Evolutionary conservation across 805 yeast genomes (phyloP).

Genomic region (Metschnikowia cerradonensis): DNA sequence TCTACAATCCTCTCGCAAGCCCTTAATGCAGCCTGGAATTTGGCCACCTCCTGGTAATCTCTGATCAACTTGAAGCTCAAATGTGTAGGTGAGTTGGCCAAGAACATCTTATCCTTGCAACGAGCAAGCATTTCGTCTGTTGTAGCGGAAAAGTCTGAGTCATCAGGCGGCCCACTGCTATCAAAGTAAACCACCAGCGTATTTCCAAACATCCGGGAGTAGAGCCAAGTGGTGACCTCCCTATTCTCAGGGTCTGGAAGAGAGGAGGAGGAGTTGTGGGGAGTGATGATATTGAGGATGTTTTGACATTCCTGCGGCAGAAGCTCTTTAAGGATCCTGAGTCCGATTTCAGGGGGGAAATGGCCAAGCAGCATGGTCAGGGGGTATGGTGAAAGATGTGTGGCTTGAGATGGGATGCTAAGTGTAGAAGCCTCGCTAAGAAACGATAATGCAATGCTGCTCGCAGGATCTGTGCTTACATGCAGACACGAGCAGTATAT

Average conservation of each 20-base stretch:
- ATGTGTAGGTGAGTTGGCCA: constrained; percentile 6
- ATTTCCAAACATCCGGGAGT: constrained; percentile 8
- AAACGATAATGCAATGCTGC: not conserved
- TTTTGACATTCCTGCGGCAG: constrained; percentile 7
- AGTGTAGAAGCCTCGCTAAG: not conserved
- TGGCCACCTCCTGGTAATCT: constrained; percentile 13
- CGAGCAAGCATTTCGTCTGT: constrained; percentile 6
- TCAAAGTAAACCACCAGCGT: constrained; percentile 10
- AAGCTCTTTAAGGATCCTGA: constrained; percentile 10
- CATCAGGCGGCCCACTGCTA: constrained; percentile 1
- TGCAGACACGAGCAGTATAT: not conserved
- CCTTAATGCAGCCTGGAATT: constrained; percentile 10
- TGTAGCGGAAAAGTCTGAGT: constrained; percentile 9
- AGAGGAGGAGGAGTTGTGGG: not conserved
- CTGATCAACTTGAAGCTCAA: constrained; percentile 8
- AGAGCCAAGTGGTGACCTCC: constrained; percentile 5
- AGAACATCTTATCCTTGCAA: constrained; percentile 6
- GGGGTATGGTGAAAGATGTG: not conserved
- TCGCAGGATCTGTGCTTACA: not conserved
- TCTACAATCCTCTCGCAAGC: constrained; percentile 15
- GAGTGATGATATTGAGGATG: not conserved
- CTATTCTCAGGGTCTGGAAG: not conserved
- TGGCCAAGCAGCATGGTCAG: constrained; percentile 1
- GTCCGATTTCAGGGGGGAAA: constrained; percentile 13
- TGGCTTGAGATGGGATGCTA: not conserved